A percentile compares a stretch with the other conserved stretches of the same genome.
Evolutionary conservation across 805 yeast species (phyloP).

Genomic region (Komagataella pastoris): DNA sequence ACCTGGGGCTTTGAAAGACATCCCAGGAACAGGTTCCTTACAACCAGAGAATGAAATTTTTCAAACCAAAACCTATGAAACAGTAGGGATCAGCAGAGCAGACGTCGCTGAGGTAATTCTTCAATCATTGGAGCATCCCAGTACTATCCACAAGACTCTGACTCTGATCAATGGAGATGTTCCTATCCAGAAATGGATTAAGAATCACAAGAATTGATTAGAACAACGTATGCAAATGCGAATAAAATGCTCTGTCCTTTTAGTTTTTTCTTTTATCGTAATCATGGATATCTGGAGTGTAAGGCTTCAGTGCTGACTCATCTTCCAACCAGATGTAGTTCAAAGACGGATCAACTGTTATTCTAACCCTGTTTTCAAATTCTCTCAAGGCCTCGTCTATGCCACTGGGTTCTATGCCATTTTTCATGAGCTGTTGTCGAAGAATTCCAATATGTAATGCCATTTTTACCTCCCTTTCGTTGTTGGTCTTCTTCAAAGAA

Average conservation of each 20-base stretch:
- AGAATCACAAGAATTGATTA: background rate
- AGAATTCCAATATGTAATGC: constrained; percentile 54
- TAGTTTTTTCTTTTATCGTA: constrained; percentile 22
- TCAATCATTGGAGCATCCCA: constrained; percentile 20
- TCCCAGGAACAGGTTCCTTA: constrained; percentile 29
- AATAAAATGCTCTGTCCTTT: too few relatives aligned
- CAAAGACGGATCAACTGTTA: background rate
- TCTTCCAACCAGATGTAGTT: background rate
- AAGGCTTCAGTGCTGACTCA: constrained; percentile 18
- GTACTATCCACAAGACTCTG: constrained; percentile 27
- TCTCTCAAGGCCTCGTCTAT: constrained; percentile 39
- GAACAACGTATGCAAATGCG: background rate
- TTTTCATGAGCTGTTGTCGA: constrained; percentile 44
- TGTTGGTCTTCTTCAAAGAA: background rate
- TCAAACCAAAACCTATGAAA: constrained; percentile 5
- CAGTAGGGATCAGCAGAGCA: constrained; percentile 23
- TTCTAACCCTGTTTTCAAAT: constrained; percentile 42
- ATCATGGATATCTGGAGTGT: constrained; percentile 47
- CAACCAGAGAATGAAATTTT: constrained; percentile 7
- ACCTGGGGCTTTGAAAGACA: constrained; percentile 34
- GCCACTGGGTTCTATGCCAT: constrained; percentile 36
- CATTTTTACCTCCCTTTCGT: constrained; percentile 41
- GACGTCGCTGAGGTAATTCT: constrained; percentile 41
- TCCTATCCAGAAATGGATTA: constrained; percentile 7
- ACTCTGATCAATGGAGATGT: constrained; percentile 29